Evolutionary conservation across 805 yeast genomes (phyloP).

Genomic region (Candida patagonica): DNA sequence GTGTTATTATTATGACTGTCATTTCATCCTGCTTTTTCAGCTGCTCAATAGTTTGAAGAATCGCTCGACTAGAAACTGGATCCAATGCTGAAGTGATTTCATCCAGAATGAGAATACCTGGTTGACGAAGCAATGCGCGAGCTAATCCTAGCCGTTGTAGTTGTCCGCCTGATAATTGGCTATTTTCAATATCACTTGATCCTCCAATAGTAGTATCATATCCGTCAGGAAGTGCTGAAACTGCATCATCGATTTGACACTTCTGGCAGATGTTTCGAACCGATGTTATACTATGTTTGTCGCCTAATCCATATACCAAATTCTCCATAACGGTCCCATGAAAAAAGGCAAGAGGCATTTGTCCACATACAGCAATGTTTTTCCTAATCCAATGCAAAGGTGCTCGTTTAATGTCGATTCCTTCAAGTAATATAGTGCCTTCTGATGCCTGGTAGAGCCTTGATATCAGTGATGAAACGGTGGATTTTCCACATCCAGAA

Average conservation of each 20-base stretch:
- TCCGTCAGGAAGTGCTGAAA: conserved; percentile 45
- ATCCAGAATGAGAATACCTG: conserved; percentile 60
- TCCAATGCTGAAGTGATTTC: conserved; percentile 90
- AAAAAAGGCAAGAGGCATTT: conserved; percentile 53
- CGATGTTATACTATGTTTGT: not conserved
- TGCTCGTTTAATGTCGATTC: conserved; percentile 38
- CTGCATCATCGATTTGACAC: conserved; percentile 46
- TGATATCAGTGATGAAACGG: conserved; percentile 49
- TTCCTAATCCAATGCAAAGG: conserved; percentile 42
- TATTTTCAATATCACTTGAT: conserved; percentile 27
- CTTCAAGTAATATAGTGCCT: conserved; percentile 38
- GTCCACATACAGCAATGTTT: conserved; percentile 63
- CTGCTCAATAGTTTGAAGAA: conserved; percentile 41
- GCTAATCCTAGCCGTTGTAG: conserved; percentile 78
- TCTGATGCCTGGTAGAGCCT: conserved; percentile 39
- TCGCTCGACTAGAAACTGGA: conserved; percentile 41
- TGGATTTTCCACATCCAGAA: conserved; percentile 91
- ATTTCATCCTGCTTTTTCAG: conserved; percentile 30
- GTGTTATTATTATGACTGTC: conserved; percentile 60
- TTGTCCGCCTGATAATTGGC: conserved; percentile 79
- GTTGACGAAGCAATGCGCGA: conserved; percentile 62
- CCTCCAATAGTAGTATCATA: conserved; percentile 52
- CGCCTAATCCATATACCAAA: conserved; percentile 41
- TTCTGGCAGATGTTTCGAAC: conserved; percentile 27
- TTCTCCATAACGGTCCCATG: conserved; percentile 69